Conservation (phyloP, 2,329 filamentous ascomycete genomes). For the Coniochaeta sp. region DNA sequence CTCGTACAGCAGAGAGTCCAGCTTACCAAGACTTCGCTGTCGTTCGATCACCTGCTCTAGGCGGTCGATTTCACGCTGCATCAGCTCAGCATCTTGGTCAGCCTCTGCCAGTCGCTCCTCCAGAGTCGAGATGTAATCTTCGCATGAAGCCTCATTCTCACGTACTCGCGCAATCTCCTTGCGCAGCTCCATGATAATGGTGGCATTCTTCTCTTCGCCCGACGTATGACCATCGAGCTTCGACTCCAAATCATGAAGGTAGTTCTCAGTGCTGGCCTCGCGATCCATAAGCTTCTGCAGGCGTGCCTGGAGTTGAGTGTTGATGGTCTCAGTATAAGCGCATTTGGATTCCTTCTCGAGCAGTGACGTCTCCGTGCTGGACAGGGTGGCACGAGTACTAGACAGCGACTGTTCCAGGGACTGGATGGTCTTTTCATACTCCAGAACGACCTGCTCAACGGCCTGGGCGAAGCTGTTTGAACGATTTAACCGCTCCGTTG, state of each 20-base stretch:
- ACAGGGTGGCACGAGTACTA: constrained; percentile 75
- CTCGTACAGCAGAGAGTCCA: constrained; percentile 87
- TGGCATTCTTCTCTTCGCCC: constrained; percentile 86
- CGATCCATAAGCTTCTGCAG: constrained; percentile 91
- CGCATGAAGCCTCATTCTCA: constrained; percentile 82
- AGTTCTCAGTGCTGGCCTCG: constrained; percentile 84
- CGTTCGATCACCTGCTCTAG: constrained; percentile 93
- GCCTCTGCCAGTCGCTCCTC: constrained; percentile 93
- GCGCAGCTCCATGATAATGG: constrained; percentile 76
- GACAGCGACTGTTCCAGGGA: constrained; percentile 85
- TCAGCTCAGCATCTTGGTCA: constrained; percentile 90
- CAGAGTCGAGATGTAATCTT: constrained; percentile 95
- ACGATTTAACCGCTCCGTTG: constrained; percentile 81
- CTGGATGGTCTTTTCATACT: constrained; percentile 98
- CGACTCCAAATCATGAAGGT: constrained; percentile 83
- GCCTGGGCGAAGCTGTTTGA: constrained; percentile 95
- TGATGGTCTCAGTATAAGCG: constrained; percentile 87
- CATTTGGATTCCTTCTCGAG: constrained; percentile 92
- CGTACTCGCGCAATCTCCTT: constrained; percentile 84
- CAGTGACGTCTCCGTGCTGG: constrained; percentile 76
- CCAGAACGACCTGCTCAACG: constrained; percentile 90
- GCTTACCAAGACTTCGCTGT: constrained; percentile 87
- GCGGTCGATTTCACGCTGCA: constrained; percentile 93
- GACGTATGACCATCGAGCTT: constrained; percentile 86
- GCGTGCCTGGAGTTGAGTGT: constrained; percentile 78